phyloP scores from a whole-genome alignment of 2,329 filamentous ascomycete genomes.

The Beauveria sp. region DNA sequence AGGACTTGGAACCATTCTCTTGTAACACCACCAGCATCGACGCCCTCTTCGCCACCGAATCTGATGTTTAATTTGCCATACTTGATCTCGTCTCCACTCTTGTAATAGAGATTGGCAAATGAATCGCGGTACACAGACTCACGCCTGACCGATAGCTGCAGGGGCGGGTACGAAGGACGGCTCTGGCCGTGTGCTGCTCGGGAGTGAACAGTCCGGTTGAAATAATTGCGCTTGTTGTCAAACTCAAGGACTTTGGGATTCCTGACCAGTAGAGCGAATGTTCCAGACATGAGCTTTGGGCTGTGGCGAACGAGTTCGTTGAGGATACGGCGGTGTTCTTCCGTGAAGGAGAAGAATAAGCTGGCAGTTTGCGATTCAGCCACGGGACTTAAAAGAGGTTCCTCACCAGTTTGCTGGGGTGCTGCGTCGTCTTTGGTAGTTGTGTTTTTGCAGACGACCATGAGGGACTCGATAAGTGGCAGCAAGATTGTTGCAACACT shows the following conservation, averaged over 20 bases:
- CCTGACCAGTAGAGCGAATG: conserved; percentile 91
- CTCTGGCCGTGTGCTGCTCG: conserved; percentile 58
- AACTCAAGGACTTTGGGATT: conserved; percentile 99
- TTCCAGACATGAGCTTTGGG: conserved; percentile 96
- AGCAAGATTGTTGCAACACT: conserved; percentile 94
- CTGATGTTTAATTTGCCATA: conserved; percentile 97
- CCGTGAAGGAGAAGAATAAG: conserved; percentile 94
- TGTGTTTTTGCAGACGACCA: conserved; percentile 99
- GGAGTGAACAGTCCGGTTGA: conserved; percentile 82
- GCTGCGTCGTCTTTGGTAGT: conserved; percentile 62
- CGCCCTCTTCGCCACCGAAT: conserved; percentile 94
- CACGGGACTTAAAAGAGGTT: conserved; percentile 63
- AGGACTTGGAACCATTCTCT: conserved; percentile 99
- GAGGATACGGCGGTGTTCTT: conserved; percentile 93
- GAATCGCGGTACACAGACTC: conserved; percentile 97
- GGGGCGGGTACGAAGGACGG: conserved; percentile 60
- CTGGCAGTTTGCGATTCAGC: conserved; percentile 78
- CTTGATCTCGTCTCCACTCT: conserved; percentile 94
- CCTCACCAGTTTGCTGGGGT: conserved; percentile 52
- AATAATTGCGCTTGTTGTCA: conserved; percentile 99
- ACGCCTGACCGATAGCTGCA: conserved; percentile 84
- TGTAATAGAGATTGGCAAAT: conserved; percentile 97
- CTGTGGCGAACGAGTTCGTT: conserved; percentile 97
- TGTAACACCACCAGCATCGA: conserved; percentile 94
- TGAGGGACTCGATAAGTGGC: conserved; percentile 89